These are phyloP conservation scores for Paecilomyces sp. DNA, from an alignment of 2,329 filamentous ascomycete species.

Conservation along the genomic window DNA sequence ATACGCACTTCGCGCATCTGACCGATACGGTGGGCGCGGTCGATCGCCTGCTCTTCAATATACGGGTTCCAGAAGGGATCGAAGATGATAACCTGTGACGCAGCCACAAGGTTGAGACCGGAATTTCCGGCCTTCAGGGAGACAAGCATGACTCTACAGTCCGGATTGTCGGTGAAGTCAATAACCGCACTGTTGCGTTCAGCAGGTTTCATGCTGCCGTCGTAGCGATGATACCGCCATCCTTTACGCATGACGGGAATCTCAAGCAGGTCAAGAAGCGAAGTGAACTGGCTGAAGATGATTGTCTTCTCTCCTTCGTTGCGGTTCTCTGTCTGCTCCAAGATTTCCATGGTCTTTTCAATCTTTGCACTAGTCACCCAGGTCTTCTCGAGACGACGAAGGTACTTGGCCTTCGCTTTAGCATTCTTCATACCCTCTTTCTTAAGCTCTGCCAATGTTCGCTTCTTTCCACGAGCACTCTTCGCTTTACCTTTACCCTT, in stretches of 20 bases:
- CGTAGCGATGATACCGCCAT: slow-evolving; percentile 61
- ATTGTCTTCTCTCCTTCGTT: slow-evolving; percentile 65
- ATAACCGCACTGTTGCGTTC: slow-evolving; percentile 61
- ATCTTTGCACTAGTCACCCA: slow-evolving; percentile 74
- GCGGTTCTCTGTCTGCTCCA: slow-evolving; percentile 44
- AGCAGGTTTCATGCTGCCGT: slow-evolving; percentile 64
- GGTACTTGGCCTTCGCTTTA: slow-evolving; percentile 61
- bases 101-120: slow-evolving; percentile 76
- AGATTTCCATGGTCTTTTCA: slow-evolving; percentile 59
- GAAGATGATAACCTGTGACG: slow-evolving; percentile 79
- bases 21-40: slow-evolving; percentile 82
- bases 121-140: slow-evolving; percentile 77
- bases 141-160: slow-evolving; percentile 64
- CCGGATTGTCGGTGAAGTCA: slow-evolving; percentile 56
- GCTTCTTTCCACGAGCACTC: slow-evolving; percentile 41
- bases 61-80: slow-evolving; percentile 95
- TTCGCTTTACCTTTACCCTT: slow-evolving; percentile 36
- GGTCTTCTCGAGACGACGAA: slow-evolving; percentile 58
- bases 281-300: slow-evolving; percentile 76
- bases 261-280: slow-evolving; percentile 69
- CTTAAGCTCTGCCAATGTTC: slow-evolving; percentile 59
- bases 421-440: slow-evolving; percentile 58
- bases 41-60: slow-evolving; percentile 86
- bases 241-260: slow-evolving; percentile 57
- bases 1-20: slow-evolving; percentile 68